These are phyloP conservation scores for Epichloe coenophiala DNA, from an alignment of 2,329 filamentous ascomycete species.

Conservation along the genomic window DNA sequence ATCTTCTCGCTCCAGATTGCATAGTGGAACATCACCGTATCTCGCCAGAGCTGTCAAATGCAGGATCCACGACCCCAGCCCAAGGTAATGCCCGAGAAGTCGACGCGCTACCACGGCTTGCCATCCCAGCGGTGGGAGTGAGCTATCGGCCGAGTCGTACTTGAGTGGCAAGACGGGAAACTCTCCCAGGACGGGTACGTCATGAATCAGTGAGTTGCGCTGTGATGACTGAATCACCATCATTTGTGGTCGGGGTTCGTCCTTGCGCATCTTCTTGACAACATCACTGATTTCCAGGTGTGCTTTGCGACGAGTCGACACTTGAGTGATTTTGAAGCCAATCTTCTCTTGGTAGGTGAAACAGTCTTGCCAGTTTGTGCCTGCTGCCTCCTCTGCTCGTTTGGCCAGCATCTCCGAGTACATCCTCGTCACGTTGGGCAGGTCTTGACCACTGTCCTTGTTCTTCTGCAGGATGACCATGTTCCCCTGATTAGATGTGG, in stretches of 20 bases:
- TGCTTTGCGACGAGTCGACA: slow-evolving; percentile 80
- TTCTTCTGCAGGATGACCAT: slow-evolving; percentile 78
- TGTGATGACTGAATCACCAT: slow-evolving; percentile 87
- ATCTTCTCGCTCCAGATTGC: slow-evolving; percentile 89
- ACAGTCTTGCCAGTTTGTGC: slow-evolving; percentile 61
- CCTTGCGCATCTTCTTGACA: slow-evolving; percentile 79
- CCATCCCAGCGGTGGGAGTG: slow-evolving; percentile 86
- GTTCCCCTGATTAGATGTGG: slow-evolving; percentile 63
- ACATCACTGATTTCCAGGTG: slow-evolving; percentile 78
- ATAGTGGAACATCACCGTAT: slow-evolving; percentile 88
- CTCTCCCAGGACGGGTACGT: slow-evolving; percentile 71
- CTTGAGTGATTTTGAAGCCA: slow-evolving; percentile 73
- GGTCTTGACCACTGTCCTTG: slow-evolving; percentile 62
- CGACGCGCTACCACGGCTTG: slow-evolving; percentile 78
- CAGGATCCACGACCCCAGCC: slow-evolving; percentile 81
- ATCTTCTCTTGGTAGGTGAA: slow-evolving; percentile 81
- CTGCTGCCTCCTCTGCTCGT: slow-evolving; percentile 51
- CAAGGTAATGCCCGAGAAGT: slow-evolving; percentile 78
- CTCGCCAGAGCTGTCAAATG: slow-evolving; percentile 78
- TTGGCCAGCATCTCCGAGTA: slow-evolving; percentile 65
- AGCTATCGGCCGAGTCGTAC: slow-evolving; percentile 71
- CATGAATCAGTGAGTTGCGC: slow-evolving; percentile 64
- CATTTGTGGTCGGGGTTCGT: slow-evolving; percentile 67
- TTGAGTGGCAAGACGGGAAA: slow-evolving; percentile 73
- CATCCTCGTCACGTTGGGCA: slow-evolving; percentile 82